Base-by-base conservation (phyloP, 108 stramenopile species). In the Schizochytrium sp. region DNA sequence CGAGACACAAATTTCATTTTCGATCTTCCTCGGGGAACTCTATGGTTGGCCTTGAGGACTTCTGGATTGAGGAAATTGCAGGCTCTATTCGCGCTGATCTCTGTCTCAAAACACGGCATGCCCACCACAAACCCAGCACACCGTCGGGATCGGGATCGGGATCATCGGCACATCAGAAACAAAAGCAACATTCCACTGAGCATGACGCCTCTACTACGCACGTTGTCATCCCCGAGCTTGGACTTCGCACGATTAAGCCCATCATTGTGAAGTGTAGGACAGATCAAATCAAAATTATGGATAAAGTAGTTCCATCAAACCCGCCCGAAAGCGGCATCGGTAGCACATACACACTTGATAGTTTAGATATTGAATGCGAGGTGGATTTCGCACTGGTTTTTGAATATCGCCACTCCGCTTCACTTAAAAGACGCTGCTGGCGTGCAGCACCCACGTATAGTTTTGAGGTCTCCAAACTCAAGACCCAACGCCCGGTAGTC, bases 351-450 rank as follows among this genome's bases (percentile, higher is more conserved):
- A 55, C 47, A 2, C 13, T 83, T 46, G 76, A 83, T n/a, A 83
- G 53, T 42, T 38, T 83, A n/a, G 76, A 83, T 10, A 40, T 83
- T 13, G 76, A 83, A 38, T 49, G 50, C 15, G 76, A 83, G 28
- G 76, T 83, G 4, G 53, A 83, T 1, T 83, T 83, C 55, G 19
- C 76, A n/a, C 53, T 83, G 28, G 53, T 83, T n/a, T 83, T 83
- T 40, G 47, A 83, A 38, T 83, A 83, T 28, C 50, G 53, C 5
- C 47, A 40, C 28, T 8, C 28, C 3, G 12, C 64, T 15, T 12
- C 12, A 7, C 8, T 7, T 8, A 12, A 69, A 7, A 38, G 64
- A 7, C 76, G 76, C 0, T 53, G 76, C 47, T 83, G 76, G 76
- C 47, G 53, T 10, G 76, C 76, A 5, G 76, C 76, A 8, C 50